phyloP scores from a whole-genome alignment of 2,329 filamentous ascomycete species.

The Xylaria sp. region DNA sequence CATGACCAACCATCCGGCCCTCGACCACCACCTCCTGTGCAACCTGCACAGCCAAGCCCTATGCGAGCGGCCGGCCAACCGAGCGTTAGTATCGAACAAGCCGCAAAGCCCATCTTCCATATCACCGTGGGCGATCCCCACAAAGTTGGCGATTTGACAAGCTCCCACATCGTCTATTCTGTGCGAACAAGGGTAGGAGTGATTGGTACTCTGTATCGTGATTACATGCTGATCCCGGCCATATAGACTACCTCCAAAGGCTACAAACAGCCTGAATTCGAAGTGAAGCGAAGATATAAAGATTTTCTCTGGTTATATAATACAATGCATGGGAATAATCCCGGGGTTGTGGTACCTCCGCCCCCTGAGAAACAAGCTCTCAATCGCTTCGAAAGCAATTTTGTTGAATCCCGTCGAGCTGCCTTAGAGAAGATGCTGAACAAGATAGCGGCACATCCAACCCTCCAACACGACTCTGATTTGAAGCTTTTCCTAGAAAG shows the following conservation, averaged over 20 bases:
- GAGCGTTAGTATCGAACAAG: constrained; percentile 90
- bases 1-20: constrained; percentile 55
- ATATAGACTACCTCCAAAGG: constrained; percentile 89
- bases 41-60: constrained; percentile 59
- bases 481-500: constrained; percentile 97
- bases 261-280: constrained; percentile 90
- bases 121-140: constrained; percentile 96
- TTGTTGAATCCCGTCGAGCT: constrained; percentile 89
- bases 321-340: constrained; percentile 90
- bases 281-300: constrained; percentile 90
- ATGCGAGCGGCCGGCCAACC: constrained; percentile 65
- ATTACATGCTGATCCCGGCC: constrained; percentile 30
- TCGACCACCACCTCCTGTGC: constrained; percentile 70
- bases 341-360: constrained; percentile 91
- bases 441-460: constrained; percentile 88
- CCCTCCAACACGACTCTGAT: constrained; percentile 90
- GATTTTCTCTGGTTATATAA: constrained; percentile 99
- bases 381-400: constrained; percentile 93
- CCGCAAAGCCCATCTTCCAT: constrained; percentile 87
- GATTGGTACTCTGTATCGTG: neutral
- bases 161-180: constrained; percentile 96
- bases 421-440: constrained; percentile 98
- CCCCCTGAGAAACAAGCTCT: constrained; percentile 98
- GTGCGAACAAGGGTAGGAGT: constrained; percentile 83
- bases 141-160: constrained; percentile 96